Base-by-base conservation (phyloP, 2,329 filamentous ascomycete species). In the Incumbomyces delicatus region DNA sequence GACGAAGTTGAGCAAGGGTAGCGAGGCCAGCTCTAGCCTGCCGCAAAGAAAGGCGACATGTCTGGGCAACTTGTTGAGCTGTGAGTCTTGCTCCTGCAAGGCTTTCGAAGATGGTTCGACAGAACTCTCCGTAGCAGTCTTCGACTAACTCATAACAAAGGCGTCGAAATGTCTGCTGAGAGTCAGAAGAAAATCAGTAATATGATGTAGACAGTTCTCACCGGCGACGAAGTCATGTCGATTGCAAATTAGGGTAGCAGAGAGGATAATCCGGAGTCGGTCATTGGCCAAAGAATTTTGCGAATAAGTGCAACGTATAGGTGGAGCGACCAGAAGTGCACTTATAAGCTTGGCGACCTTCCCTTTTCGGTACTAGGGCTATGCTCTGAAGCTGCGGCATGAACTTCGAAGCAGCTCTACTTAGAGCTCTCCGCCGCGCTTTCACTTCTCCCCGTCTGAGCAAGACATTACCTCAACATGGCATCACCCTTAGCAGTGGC, bases 91-190 rank as follows among this genome's bases (percentile, higher is more conserved):
- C 92, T 64, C 85, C 81, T 55, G 88, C 74, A 50, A 98, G 79
- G 41, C 81, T 77, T 41, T 80, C 77, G 61, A 94, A 87, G 60
- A 96, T 88, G 67, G 86, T 83, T 89, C 96, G 53, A 49, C 88
- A 87, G 49, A 96, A 80, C 69, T 94, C 86, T 62, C 92, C 92
- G 66, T 92, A 90, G 50, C 86, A 76, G 63, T 95, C 88, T 62
- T 88, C 81, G 53, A 96, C 83, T 53, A 95, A 77, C 63, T 94
- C 80, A 71, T 83, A 78, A 73, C 87, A 95, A 62, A 96, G 85
- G 16, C 27, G 22, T 31, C 38, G 17, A 32, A 45, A 37, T 17
- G 33, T 31, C 42, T 45, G 34, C 6, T 6, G 11, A 12, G n/a
- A 20, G 33, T 45, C 33, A 45, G 42, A 20, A 35, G 22, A 37